Evolutionary conservation across 352 stramenopile species (phyloP), one percentile per base, ranked within the genome.

Genomic region (Pythium apleroticum): DNA sequence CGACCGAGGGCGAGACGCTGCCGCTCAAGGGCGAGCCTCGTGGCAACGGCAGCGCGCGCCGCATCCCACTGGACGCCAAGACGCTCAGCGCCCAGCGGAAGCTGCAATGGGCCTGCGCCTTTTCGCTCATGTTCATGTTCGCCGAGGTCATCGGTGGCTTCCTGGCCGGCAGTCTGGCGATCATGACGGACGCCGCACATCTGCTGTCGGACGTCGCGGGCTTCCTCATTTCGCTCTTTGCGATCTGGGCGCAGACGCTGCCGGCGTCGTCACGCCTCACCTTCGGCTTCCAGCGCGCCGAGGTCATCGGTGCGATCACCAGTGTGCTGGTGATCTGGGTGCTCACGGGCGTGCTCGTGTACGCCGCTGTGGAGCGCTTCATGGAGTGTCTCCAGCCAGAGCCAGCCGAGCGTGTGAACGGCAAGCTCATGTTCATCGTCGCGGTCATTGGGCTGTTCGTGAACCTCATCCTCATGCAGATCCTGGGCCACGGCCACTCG

Each of bases 371-470:
- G 39, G 74, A 91, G 66, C 86, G 97, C 50, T 85, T 95, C 62
- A 69, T 88, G 57, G 84, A 94, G 58, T 90, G 80, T 41, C 73
- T 97, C 19, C 30, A 87, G 54, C 81, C 83, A 8, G 71, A 96
- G 74, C 78, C 86, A 12, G 72, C 80, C 46, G 90, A 96, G 67
- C 66, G 70, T 55, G 96, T 99, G 1, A 88, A 99, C 72, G 97
- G 97, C 74, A 93, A 93, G 63, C 68, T 99, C 64, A 99, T 99
- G 98, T 97, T 96, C 71, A 90, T 96, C 24, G 91, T 99, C 57
- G 96, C 97, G 2, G 81, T 79, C 58, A 95, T 99, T 69, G 97
- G 97, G 0, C 88, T 99, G 11, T 60, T 98, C 31, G 93, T 99
- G 24, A 99, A 99, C 80, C 60, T 99, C 35, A 85, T 91, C 24